A percentile compares a stretch with the other conserved stretches of the same genome.
Conservation (phyloP, 2,329 filamentous ascomycete species). For the Alternaria brassicicola region DNA sequence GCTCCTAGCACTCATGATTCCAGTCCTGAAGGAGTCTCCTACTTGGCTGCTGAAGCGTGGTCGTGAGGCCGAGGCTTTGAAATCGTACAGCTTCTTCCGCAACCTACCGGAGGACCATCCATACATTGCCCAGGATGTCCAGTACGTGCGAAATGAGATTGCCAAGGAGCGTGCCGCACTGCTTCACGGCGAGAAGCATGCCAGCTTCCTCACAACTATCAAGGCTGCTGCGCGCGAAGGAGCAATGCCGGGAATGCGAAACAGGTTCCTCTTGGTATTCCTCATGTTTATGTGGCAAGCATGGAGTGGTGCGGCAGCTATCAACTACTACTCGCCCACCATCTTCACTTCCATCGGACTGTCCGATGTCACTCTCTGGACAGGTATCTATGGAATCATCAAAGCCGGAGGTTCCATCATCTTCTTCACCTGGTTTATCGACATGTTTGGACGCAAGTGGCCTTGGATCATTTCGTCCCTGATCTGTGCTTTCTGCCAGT, state of each 20-base stretch:
- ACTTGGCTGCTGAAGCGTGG: slow-evolving; percentile 40
- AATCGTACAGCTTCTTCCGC: slow-evolving; percentile 53
- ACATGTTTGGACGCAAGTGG: slow-evolving; percentile 46
- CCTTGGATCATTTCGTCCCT: slow-evolving; percentile 49
- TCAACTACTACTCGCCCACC: slow-evolving; percentile 48
- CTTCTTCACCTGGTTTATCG: slow-evolving; percentile 48
- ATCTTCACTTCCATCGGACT: slow-evolving; percentile 48
- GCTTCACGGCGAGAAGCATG: slow-evolving; percentile 31
- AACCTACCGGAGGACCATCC: slow-evolving; percentile 52
- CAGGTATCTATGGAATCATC: slow-evolving; percentile 48
- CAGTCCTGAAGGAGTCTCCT: slow-evolving; percentile 44
- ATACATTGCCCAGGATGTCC: slow-evolving; percentile 49
- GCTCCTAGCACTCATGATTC: slow-evolving; percentile 42
- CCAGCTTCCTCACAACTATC: slow-evolving; percentile 37
- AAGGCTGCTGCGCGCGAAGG: slow-evolving; percentile 41
- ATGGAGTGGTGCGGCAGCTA: slow-evolving; percentile 23
- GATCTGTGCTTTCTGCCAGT: slow-evolving; percentile 46
- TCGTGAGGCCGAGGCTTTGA: slow-evolving; percentile 48
- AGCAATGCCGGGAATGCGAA: slow-evolving; percentile 47
- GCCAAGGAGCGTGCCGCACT: slow-evolving; percentile 39
- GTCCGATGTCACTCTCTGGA: slow-evolving; percentile 45
- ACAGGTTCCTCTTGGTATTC: slow-evolving; percentile 50
- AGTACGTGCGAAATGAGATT: slow-evolving; percentile 41
- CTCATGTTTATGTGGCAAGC: slow-evolving; percentile 50
- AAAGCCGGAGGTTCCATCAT: slow-evolving; percentile 47